These are phyloP conservation scores for Podaxis carcinomalis DNA, from an alignment of 768 basidiomycete species.

Conservation along the genomic window DNA sequence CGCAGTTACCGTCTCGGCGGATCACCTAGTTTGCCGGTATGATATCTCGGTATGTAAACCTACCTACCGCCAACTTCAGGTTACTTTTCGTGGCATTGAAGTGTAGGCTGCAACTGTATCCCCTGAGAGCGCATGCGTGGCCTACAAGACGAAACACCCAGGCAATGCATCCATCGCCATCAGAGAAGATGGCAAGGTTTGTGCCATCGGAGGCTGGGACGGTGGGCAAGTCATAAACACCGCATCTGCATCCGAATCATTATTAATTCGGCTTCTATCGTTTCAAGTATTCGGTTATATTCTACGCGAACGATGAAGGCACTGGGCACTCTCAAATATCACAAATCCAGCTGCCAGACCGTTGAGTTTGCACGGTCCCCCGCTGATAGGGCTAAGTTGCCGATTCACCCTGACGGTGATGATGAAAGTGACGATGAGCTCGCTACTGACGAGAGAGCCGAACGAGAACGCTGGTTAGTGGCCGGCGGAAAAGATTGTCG, in stretches of 20 bases:
- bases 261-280: neutral
- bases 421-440: slow-evolving; percentile 52
- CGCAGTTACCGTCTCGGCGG: slow-evolving; percentile 82
- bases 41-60: slow-evolving; percentile 43
- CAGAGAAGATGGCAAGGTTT: slow-evolving; percentile 68
- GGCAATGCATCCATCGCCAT: slow-evolving; percentile 80
- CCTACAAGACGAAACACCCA: slow-evolving; percentile 59
- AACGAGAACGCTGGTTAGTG: slow-evolving; percentile 57
- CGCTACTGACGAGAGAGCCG: slow-evolving; percentile 36
- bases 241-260: neutral
- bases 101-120: slow-evolving; percentile 15
- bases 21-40: slow-evolving; percentile 71
- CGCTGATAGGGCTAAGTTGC: neutral
- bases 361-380: slow-evolving; percentile 58
- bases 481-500: slow-evolving; percentile 65
- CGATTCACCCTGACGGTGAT: slow-evolving; percentile 19
- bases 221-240: slow-evolving; percentile 57
- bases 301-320: slow-evolving; percentile 76
- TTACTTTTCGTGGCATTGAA: neutral
- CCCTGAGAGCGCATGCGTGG: slow-evolving; percentile 14
- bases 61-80: neutral
- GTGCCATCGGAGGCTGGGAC: slow-evolving; percentile 93
- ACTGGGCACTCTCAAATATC: slow-evolving; percentile 81
- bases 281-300: slow-evolving; percentile 70
- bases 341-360: slow-evolving; percentile 73